Evolutionary conservation across 257 asterid species (phyloP), one percentile per base, ranked within the genome.

Genomic region (Catharanthus roseus): DNA sequence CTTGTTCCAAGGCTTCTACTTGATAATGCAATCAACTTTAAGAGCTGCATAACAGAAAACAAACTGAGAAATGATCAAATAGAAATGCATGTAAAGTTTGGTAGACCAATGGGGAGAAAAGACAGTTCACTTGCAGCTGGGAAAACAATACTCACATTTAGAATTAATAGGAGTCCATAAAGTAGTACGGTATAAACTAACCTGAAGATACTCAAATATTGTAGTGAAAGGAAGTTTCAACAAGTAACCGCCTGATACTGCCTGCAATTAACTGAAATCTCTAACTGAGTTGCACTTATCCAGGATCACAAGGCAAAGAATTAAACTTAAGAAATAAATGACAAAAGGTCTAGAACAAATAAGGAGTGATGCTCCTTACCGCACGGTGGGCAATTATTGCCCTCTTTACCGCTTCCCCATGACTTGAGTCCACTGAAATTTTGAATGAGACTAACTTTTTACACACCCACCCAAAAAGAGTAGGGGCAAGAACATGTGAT

Each of bases 201-300:
- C 99, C 99, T 93, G 97, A 57, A 88, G 90, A 82, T 93, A 89
- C 84, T 93, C 99, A 24, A 93, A 93, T 65, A 93, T 91, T 61
- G 99, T 91, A 33, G 97, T 91, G 49, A 85, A 91, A 26, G 97
- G 89, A 79, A 93, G 89, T 83, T 93, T 93, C 85, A 93, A 68
- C 75, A 91, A 85, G 78, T 55, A 62, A 79, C 96, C 97, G 36
- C 78, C 70, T 15, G 55, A 74, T 55, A 84, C 75, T 23, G 92
- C 96, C 97, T 93, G 96, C 85, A 79, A 80, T 61, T 58, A 64
- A 23, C 21, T 63, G n/a, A 36, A 28, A 28, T 67, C 68, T 56
- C 38, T 67, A 15, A 76, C 23, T 71, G 10, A 65, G 19, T 45
- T 54, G 28, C 2, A 18, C 19, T 33, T 19, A 33, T 47, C 19